Evolutionary conservation across 441 rosid genomes (phyloP).

Genomic region (Brassica balearica): DNA sequence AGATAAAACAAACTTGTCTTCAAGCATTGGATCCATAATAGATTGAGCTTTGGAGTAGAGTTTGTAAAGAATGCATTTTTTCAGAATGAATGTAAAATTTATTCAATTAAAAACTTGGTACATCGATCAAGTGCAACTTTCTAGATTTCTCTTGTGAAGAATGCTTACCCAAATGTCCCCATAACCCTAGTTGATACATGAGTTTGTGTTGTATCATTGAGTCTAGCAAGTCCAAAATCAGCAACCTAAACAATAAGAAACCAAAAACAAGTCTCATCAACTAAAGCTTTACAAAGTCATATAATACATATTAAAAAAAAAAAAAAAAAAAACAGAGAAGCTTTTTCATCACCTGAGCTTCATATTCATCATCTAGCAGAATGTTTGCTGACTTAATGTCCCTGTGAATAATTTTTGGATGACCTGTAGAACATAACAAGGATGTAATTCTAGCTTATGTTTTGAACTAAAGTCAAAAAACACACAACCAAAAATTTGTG

Average conservation of each 20-base stretch:
- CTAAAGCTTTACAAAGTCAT: conserved; percentile 10
- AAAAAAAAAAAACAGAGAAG: background rate
- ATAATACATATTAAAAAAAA: background rate
- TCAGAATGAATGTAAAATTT: too few relatives aligned
- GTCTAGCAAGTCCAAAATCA: conserved; percentile 95
- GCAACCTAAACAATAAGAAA: conserved; percentile 62
- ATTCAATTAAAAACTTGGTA: too few relatives aligned
- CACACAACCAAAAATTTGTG: background rate
- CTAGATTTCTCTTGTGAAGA: too few relatives aligned
- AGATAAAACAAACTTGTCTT: too few relatives aligned
- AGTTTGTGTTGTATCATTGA: conserved; percentile 70
- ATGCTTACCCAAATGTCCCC: conserved; percentile 90
- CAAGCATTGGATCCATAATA: too few relatives aligned
- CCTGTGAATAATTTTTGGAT: conserved; percentile 80
- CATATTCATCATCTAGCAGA: conserved; percentile 71
- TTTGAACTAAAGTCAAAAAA: background rate
- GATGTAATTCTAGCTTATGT: background rate
- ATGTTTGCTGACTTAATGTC: conserved; percentile 94
- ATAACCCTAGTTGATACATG: conserved; percentile 94
- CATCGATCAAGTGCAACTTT: too few relatives aligned
- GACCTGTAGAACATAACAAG: conserved; percentile 29
- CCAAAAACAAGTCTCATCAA: background rate
- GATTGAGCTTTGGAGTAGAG: too few relatives aligned
- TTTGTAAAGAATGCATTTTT: too few relatives aligned
- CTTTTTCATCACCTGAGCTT: conserved; percentile 67